A percentile compares a stretch with the other conserved stretches of the same genome.
Conservation (phyloP, 176 grass and related monocot genomes). For the Elymus sibiricus region DNA sequence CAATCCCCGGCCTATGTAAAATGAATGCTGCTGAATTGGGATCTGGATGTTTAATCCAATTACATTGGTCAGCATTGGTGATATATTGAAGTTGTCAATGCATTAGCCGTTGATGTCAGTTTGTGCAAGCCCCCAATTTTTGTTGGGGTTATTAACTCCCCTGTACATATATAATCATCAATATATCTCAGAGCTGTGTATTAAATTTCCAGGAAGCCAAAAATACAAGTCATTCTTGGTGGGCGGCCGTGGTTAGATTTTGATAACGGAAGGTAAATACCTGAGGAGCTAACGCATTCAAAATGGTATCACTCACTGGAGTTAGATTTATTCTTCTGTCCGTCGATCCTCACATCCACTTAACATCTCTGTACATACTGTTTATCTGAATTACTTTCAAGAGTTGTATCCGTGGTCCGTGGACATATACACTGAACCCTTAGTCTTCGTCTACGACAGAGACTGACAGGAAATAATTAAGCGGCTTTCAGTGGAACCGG, state of each 20-base stretch:
- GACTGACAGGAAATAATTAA: no score
- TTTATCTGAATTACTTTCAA: not conserved
- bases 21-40: no score
- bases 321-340: not conserved
- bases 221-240: not conserved
- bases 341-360: not conserved
- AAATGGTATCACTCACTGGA: not conserved
- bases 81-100: no score
- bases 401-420: no score
- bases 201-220: not conserved
- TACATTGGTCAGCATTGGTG: no score
- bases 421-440: not conserved
- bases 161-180: no score
- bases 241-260: not conserved
- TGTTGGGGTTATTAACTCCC: no score
- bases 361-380: not conserved
- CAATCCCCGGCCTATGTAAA: no score
- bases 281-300: not conserved
- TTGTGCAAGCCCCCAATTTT: no score
- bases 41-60: no score
- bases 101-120: no score
- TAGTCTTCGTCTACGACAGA: not conserved
- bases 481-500: constrained; percentile 25
- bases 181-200: no score
- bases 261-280: not conserved